Conservation (phyloP, 2,329 filamentous ascomycete species). For the Exophiala phaeomuriformis region DNA sequence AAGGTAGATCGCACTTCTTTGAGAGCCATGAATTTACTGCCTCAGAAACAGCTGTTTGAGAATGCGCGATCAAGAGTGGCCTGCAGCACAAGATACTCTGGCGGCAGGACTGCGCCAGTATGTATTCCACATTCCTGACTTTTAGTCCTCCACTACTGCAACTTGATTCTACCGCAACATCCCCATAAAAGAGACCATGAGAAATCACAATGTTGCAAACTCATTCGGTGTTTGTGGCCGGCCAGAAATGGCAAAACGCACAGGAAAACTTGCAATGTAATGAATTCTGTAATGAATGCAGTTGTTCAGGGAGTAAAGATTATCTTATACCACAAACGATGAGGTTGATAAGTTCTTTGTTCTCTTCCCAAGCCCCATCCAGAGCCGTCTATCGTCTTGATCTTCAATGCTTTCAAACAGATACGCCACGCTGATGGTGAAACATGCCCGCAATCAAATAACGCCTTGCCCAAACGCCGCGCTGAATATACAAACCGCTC, state of each 20-base stretch:
- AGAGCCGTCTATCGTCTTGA: slow-evolving; percentile 13
- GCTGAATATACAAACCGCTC: slow-evolving; percentile 1
- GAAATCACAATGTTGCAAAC: too few species aligned
- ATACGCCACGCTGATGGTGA: not conserved
- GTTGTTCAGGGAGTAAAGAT: not conserved
- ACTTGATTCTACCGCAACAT: too few species aligned
- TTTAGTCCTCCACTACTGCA: too few species aligned
- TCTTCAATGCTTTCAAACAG: not conserved
- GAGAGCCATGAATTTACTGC: too few species aligned
- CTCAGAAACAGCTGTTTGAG: too few species aligned
- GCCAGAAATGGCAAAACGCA: not conserved
- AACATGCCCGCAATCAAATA: not conserved
- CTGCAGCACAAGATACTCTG: too few species aligned
- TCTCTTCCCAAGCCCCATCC: not conserved
- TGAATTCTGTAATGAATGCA: not conserved
- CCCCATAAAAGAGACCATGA: too few species aligned
- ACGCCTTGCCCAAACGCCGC: slow-evolving; percentile 3
- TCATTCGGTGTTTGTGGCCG: too few species aligned
- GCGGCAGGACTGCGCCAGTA: too few species aligned
- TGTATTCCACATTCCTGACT: too few species aligned
- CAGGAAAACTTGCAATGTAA: not conserved
- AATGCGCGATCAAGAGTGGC: too few species aligned
- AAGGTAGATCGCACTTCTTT: too few species aligned
- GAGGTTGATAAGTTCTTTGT: not conserved
- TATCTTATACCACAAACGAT: not conserved